These are phyloP conservation scores for Pigoraptor vietnamica DNA, from an alignment of 78 protist species.

Conservation along the genomic window DNA sequence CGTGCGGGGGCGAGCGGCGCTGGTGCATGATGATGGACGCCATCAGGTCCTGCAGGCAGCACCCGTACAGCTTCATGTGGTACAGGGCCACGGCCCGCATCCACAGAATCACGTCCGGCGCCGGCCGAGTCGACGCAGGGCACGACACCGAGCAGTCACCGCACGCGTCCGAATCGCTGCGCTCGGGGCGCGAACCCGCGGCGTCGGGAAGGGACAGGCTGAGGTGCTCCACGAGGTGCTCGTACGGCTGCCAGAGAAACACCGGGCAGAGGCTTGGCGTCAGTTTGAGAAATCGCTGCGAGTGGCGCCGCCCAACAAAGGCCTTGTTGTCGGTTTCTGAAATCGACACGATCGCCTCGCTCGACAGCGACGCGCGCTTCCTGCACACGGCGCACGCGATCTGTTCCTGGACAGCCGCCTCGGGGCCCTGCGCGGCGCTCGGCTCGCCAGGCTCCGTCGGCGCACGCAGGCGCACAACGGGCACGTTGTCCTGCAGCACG, in stretches of 20 bases:
- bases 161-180: background rate
- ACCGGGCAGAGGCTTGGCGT: background rate
- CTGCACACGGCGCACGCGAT: background rate
- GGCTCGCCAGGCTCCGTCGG: too few relatives aligned
- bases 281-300: background rate
- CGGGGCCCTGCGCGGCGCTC: too few relatives aligned
- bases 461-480: background rate
- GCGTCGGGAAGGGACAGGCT: background rate
- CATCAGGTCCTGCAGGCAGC: background rate
- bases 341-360: background rate
- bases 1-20: background rate
- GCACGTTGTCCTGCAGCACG: background rate
- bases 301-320: background rate
- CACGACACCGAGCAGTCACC: background rate
- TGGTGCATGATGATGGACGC: background rate
- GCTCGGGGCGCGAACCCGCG: background rate
- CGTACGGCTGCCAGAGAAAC: background rate
- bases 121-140: background rate
- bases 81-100: background rate
- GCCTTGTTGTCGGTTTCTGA: background rate
- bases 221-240: background rate
- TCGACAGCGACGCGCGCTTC: background rate
- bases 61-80: background rate
- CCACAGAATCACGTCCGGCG: background rate
- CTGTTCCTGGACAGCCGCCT: background rate